A percentile compares a stretch with the other conserved stretches of the same genome.
These are phyloP conservation scores for Penicillium mononematosum DNA, from an alignment of 495 filamentous ascomycete genomes.

Conservation along the genomic window DNA sequence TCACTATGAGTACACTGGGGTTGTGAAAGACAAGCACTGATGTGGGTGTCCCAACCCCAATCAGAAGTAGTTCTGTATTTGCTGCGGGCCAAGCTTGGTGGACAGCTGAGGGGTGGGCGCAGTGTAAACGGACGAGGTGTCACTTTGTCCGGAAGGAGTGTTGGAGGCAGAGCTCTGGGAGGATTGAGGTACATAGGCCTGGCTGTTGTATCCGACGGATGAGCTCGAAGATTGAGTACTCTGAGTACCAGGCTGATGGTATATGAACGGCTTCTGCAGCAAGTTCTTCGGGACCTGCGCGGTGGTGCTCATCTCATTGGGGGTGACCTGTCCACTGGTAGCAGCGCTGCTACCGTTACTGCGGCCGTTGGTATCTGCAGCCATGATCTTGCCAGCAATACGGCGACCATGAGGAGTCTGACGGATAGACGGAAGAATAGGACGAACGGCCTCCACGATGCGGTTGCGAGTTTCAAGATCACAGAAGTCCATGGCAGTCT, in stretches of 20 bases:
- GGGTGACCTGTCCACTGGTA: slow-evolving; percentile 39
- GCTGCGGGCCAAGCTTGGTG: slow-evolving; percentile 31
- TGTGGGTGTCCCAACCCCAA: slow-evolving; percentile 9
- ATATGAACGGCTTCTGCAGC: slow-evolving; percentile 35
- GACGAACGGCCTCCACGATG: slow-evolving; percentile 80
- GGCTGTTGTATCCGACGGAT: slow-evolving; percentile 28
- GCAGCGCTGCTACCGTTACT: slow-evolving; percentile 37
- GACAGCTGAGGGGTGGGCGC: slow-evolving; percentile 28
- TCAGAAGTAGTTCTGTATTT: slow-evolving; percentile 39
- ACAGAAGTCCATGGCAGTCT: slow-evolving; percentile 89
- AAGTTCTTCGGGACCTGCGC: slow-evolving; percentile 35
- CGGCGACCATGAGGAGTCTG: slow-evolving; percentile 90
- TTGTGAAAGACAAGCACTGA: slow-evolving; percentile 21
- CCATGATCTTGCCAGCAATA: slow-evolving; percentile 78
- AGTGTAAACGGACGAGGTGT: slow-evolving; percentile 31
- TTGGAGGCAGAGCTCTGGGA: slow-evolving; percentile 32
- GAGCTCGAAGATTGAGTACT: slow-evolving; percentile 26
- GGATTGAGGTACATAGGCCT: slow-evolving; percentile 30
- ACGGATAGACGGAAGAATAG: slow-evolving; percentile 75
- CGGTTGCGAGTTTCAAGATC: slow-evolving; percentile 65
- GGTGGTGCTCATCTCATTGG: slow-evolving; percentile 37
- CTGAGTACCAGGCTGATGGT: slow-evolving; percentile 29
- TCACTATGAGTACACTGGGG: slow-evolving; percentile 47
- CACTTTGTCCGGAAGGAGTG: slow-evolving; percentile 34
- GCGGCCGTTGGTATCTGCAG: slow-evolving; percentile 37